These are phyloP conservation scores for Termitomyces sp. DNA, from an alignment of 768 basidiomycete genomes.

Conservation along the genomic window DNA sequence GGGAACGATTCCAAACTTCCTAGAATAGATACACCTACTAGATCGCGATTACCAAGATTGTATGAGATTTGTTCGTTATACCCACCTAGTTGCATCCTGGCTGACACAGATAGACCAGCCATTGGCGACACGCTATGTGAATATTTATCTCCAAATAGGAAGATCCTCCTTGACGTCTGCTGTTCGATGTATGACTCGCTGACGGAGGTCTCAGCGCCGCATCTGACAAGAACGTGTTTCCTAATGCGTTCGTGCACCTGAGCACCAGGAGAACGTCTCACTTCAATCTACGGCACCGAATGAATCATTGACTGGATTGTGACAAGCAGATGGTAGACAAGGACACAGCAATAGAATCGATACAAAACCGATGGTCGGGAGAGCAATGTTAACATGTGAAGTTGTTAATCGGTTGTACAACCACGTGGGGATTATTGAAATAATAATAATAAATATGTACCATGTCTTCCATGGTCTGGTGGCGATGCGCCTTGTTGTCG, in stretches of 20 bases:
- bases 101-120: background rate
- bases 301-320: background rate
- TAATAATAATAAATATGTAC: background rate
- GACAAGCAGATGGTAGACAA: slow-evolving; percentile 11
- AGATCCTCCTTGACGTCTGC: slow-evolving; percentile 3
- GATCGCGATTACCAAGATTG: background rate
- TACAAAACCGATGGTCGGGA: background rate
- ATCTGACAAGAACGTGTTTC: slow-evolving; percentile 1
- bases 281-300: slow-evolving; percentile 9
- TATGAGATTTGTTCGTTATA: slow-evolving; percentile 1
- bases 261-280: slow-evolving; percentile 1
- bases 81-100: background rate
- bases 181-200: slow-evolving; percentile 5
- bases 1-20: background rate
- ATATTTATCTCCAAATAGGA: background rate
- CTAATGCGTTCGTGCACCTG: background rate
- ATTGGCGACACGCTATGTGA: background rate
- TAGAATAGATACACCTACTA: background rate
- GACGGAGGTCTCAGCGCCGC: background rate
- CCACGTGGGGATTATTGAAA: slow-evolving; percentile 1
- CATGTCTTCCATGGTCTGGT: background rate
- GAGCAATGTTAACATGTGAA: background rate
- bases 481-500: background rate
- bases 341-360: slow-evolving; percentile 5
- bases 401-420: background rate